These are phyloP conservation scores for Rhizophora apiculata DNA, from an alignment of 345 rosid genomes.

Conservation along the genomic window DNA sequence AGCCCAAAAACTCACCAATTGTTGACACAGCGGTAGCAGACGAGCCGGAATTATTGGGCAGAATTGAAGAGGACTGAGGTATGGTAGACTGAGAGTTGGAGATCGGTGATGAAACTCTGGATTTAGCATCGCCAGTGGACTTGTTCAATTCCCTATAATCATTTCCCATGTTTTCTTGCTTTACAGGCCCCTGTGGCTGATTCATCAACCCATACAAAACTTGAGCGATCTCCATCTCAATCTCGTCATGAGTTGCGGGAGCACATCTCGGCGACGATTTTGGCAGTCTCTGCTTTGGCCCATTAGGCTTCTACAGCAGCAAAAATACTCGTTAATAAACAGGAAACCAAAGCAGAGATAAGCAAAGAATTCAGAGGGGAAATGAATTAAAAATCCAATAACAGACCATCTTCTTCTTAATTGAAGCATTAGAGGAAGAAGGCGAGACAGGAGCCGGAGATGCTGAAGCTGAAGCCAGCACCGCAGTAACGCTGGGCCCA, in stretches of 20 bases:
- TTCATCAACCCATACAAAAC: slow-evolving; percentile 89
- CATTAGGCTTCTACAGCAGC: slow-evolving; percentile 57
- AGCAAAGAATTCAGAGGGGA: neutral
- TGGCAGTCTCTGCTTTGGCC: slow-evolving; percentile 75
- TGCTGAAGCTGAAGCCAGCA: slow-evolving; percentile 38
- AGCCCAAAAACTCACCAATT: slow-evolving; percentile 46
- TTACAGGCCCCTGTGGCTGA: slow-evolving; percentile 66
- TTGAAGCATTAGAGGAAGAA: slow-evolving; percentile 79
- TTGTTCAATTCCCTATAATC: slow-evolving; percentile 43
- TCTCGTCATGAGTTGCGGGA: slow-evolving; percentile 83
- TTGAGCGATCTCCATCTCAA: slow-evolving; percentile 98
- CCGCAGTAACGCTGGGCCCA: slow-evolving; percentile 39
- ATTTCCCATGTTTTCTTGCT: slow-evolving; percentile 47
- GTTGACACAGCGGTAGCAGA: slow-evolving; percentile 51
- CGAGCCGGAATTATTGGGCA: slow-evolving; percentile 56
- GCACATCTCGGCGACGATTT: slow-evolving; percentile 62
- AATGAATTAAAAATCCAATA: neutral
- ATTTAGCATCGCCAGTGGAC: slow-evolving; percentile 56
- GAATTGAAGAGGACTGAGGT: slow-evolving; percentile 53
- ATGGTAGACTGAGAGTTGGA: slow-evolving; percentile 48
- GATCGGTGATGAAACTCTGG: slow-evolving; percentile 87
- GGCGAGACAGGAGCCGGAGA: slow-evolving; percentile 79
- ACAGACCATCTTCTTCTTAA: slow-evolving; percentile 79
- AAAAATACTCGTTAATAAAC: slow-evolving; percentile 14
- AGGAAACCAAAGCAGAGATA: neutral